Conservation (phyloP, 2,329 filamentous ascomycete genomes). For the Pseudohalonectria lignicola region DNA sequence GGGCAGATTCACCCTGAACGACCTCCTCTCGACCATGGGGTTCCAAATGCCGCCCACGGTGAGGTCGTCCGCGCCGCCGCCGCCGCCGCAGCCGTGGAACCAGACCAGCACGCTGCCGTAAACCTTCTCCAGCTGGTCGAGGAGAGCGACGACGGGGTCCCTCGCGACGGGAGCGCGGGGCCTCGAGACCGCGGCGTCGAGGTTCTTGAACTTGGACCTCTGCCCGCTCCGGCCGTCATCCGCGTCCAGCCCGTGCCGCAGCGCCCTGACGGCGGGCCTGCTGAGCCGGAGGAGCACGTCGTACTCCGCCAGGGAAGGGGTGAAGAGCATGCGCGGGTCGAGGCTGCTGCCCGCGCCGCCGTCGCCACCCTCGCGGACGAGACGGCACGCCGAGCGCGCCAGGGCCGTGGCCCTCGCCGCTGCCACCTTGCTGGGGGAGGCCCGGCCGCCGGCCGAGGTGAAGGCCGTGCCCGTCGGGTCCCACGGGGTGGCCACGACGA, state of each 20-base stretch:
- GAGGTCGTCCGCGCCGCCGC: constrained; percentile 39
- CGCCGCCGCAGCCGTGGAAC: constrained; percentile 56
- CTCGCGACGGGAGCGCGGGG: constrained; percentile 38
- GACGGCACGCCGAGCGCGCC: constrained; percentile 61
- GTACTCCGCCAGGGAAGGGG: constrained; percentile 63
- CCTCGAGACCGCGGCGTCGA: constrained; percentile 47
- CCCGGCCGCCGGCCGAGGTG: constrained; percentile 48
- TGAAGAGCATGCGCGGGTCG: constrained; percentile 54
- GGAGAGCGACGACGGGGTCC: constrained; percentile 50
- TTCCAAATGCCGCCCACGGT: constrained; percentile 50
- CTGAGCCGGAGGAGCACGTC: constrained; percentile 74
- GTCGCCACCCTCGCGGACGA: constrained; percentile 42
- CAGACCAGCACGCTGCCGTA: constrained; percentile 67
- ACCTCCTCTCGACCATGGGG: constrained; percentile 39
- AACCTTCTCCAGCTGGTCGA: constrained; percentile 53
- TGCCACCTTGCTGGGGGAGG: constrained; percentile 63
- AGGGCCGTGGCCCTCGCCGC: constrained; percentile 75
- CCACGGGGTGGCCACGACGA: constrained; percentile 72
- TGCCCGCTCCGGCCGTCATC: constrained; percentile 11
- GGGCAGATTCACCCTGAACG: constrained; percentile 60
- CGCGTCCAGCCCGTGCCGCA: constrained; percentile 24
- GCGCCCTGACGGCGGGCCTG: constrained; percentile 33
- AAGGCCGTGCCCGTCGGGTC: constrained; percentile 72
- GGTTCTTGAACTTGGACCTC: constrained; percentile 64
- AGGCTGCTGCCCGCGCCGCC: constrained; percentile 37